Conservation (phyloP, 768 basidiomycete genomes). For the Tulasnella sp. region DNA sequence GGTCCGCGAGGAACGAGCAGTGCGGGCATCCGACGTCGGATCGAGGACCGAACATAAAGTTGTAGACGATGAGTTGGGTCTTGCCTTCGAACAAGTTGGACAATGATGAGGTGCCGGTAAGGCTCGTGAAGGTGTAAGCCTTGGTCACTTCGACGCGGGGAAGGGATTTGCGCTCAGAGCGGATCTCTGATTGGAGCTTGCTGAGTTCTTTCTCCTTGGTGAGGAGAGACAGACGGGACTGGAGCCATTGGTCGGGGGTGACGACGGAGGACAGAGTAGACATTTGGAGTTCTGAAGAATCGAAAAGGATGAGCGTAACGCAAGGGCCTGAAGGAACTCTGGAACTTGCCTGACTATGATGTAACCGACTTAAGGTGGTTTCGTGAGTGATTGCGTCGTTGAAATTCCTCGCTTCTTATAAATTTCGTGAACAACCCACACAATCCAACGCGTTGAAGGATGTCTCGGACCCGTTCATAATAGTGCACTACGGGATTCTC, state of each 20-base stretch:
- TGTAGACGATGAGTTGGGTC: background rate
- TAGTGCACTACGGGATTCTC: background rate
- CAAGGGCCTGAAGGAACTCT: too few species aligned
- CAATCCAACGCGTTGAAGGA: too few species aligned
- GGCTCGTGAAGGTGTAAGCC: background rate
- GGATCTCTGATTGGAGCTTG: background rate
- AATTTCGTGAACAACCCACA: too few species aligned
- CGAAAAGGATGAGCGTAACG: background rate
- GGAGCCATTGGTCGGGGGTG: background rate
- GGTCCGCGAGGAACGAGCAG: background rate
- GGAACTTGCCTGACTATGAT: too few species aligned
- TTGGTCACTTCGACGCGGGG: background rate
- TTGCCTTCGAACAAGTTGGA: background rate
- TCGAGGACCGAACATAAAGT: background rate
- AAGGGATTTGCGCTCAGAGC: background rate
- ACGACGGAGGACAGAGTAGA: background rate
- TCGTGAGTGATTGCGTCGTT: too few species aligned
- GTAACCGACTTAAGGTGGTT: too few species aligned
- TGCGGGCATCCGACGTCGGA: background rate
- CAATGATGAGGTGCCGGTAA: background rate
- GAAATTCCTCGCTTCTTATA: too few species aligned
- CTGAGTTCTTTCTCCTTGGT: background rate
- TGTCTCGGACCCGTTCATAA: background rate
- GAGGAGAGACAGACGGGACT: background rate
- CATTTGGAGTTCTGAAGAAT: background rate